Base-by-base conservation (phyloP, 1,139 yeast genomes). In the Yamadazyma friedrichii region DNA sequence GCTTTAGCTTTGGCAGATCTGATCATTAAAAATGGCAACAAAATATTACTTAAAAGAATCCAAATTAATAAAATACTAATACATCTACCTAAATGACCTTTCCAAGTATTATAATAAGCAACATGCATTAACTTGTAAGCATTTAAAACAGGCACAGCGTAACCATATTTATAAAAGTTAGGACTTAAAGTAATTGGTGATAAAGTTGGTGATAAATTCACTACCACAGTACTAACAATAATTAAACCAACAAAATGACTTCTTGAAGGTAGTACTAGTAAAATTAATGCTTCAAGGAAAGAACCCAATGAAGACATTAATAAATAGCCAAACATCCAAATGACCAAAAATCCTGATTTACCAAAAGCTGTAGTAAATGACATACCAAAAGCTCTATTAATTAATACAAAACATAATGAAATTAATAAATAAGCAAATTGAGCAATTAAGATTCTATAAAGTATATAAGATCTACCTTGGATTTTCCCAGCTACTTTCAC, bases 231-330 rank as follows among this genome's bases (percentile, higher is more conserved):
- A 36, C 67, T 59, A 41, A 76, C 55, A 42, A 77, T 49, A 61
- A 78, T 67, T 45, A 76, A 67, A 3, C 82, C 82, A 50, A 74
- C 61, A 41, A 70, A 40, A 32, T 75, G 74, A 2, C 73, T 74
- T 38, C 67, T 62, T 12, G 62, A 40, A 0, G 72, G 63, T 42
- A 71, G 64, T 11, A 67, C 53, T 13, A 70, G 42, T 39, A 75
- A 48, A 0, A 70, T 70, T 35, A 65, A 55, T 29, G 67, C 65
- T 53, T 77, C 81, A 45, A 74, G 72, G 10, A 74, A 60, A 25
- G 78, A 73, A 26, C 82, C 83, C 38, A 76, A 64, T 0, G 80
- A 74, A 1, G 76, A 61, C 69, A 76, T 73, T 9, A 71, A 58
- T 42, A 77, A 54, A 49, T 55, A 77, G 0, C 70, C 61, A 42